Conservation (phyloP, 2,329 filamentous ascomycete species). For the Aspergillus versicolor region DNA sequence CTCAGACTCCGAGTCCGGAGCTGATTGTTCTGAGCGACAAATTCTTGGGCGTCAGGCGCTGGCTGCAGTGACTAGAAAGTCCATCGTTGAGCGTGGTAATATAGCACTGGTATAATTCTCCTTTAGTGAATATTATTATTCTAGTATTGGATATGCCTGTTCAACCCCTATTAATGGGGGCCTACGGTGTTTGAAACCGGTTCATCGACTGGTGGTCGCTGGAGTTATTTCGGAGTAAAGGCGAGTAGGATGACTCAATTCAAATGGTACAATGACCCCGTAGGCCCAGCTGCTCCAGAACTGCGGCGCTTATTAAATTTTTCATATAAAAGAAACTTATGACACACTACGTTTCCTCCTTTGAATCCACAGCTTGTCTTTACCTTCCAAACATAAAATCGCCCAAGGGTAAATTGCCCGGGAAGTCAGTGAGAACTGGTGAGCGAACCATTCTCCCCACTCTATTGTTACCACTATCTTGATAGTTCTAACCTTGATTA, state of each 20-base stretch:
- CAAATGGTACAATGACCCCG: neutral
- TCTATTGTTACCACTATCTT: neutral
- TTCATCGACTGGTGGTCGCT: neutral
- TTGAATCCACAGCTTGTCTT: neutral
- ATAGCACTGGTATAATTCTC: neutral
- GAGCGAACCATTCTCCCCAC: neutral
- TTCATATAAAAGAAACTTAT: slow-evolving; percentile 3
- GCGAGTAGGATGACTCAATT: neutral
- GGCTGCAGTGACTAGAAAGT: neutral
- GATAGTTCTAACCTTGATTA: neutral
- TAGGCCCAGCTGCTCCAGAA: no score
- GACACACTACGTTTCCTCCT: neutral
- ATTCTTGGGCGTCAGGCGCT: neutral
- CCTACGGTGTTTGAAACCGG: neutral
- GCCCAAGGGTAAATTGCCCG: neutral
- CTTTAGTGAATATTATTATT: neutral
- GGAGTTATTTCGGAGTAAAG: neutral
- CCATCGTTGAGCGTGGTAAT: neutral
- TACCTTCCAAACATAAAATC: neutral
- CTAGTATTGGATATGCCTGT: neutral
- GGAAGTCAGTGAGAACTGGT: neutral
- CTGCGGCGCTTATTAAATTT: slow-evolving; percentile 1
- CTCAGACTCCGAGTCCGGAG: slow-evolving; percentile 2
- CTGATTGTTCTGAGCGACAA: neutral
- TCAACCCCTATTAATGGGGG: neutral